Conservation (phyloP, 768 basidiomycete genomes). For the Tephrocybe sp. region DNA sequence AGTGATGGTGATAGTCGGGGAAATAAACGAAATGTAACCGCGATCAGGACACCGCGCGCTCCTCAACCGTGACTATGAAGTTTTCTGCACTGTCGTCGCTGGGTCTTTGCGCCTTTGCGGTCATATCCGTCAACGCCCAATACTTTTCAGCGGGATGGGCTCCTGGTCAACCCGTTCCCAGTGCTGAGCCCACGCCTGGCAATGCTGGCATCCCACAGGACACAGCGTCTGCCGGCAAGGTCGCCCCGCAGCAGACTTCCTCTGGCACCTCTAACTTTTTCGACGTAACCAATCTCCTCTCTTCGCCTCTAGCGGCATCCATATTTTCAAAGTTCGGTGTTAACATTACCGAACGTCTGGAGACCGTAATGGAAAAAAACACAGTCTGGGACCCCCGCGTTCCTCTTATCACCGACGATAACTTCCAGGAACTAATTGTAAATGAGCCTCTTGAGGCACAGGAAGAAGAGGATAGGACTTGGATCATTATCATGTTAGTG, state of each 20-base stretch:
- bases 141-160: slow-evolving; percentile 84
- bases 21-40: background rate
- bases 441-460: slow-evolving; percentile 64
- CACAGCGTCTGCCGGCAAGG: slow-evolving; percentile 1
- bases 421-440: slow-evolving; percentile 68
- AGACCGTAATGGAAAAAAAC: slow-evolving; percentile 26
- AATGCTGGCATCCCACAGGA: slow-evolving; percentile 19
- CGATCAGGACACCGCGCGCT: slow-evolving; percentile 5
- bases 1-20: slow-evolving; percentile 3
- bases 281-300: slow-evolving; percentile 43
- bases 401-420: slow-evolving; percentile 79
- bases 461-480: slow-evolving; percentile 66
- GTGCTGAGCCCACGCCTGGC: slow-evolving; percentile 20
- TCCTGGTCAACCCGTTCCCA: slow-evolving; percentile 60
- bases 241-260: slow-evolving; percentile 16
- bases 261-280: slow-evolving; percentile 27
- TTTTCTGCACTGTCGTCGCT: slow-evolving; percentile 30
- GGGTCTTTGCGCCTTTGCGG: slow-evolving; percentile 31
- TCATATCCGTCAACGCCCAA: slow-evolving; percentile 49
- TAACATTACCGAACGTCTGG: slow-evolving; percentile 61
- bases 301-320: slow-evolving; percentile 49
- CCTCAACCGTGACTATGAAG: slow-evolving; percentile 46
- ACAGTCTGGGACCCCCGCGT: slow-evolving; percentile 70
- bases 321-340: slow-evolving; percentile 61
- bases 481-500: slow-evolving; percentile 73